phyloP scores from a whole-genome alignment of 1,139 yeast species.

The Hanseniaspora gamundiae region DNA sequence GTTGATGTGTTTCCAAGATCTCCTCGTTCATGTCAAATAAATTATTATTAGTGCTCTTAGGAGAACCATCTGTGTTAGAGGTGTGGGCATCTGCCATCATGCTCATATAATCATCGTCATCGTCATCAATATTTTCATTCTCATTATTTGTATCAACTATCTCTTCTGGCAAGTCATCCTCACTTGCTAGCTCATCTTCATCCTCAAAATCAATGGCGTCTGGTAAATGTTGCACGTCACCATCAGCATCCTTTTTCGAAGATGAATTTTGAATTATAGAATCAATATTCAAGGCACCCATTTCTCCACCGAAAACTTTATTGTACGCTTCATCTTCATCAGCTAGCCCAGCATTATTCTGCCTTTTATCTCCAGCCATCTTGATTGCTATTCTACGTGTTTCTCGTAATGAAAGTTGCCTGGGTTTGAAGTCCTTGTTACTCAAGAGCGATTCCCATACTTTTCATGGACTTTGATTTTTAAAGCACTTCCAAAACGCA shows the following conservation, averaged over 20 bases:
- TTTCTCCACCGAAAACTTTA: constrained; percentile 27
- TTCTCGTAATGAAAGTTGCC: too few species aligned
- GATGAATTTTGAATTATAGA: constrained; percentile 17
- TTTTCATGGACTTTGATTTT: too few species aligned
- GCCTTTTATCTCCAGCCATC: background rate
- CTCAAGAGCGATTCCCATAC: too few species aligned
- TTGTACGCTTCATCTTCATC: constrained; percentile 29
- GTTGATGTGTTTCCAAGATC: constrained; percentile 6
- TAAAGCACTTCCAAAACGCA: too few species aligned
- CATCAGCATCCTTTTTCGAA: constrained; percentile 13
- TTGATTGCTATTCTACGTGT: background rate
- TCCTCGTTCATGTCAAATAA: constrained; percentile 10
- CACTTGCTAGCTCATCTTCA: constrained; percentile 91
- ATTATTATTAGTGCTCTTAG: constrained; percentile 5
- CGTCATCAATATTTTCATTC: constrained; percentile 21
- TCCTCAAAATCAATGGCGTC: constrained; percentile 95
- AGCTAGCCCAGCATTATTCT: constrained; percentile 15
- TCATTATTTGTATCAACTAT: constrained; percentile 27
- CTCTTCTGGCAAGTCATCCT: constrained; percentile 35
- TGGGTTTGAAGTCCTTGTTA: background rate
- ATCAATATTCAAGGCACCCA: constrained; percentile 27
- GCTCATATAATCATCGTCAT: constrained; percentile 13
- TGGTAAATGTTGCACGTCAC: constrained; percentile 55
- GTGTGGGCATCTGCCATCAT: constrained; percentile 3
- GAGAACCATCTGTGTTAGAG: constrained; percentile 9